Conservation (phyloP, 305 asterid species). For the Fraxinus sp. region DNA sequence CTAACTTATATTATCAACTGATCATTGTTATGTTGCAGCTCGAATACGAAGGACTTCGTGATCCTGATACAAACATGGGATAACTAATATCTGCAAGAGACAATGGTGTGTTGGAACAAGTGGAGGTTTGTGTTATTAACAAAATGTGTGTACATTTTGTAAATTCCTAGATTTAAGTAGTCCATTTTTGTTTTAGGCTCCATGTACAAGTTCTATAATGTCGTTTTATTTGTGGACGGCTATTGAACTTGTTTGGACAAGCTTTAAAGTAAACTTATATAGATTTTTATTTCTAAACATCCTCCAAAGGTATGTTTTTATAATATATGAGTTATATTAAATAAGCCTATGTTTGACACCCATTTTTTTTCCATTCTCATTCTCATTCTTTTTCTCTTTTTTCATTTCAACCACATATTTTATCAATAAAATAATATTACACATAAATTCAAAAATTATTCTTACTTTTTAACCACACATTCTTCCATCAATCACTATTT, state of each 20-base stretch:
- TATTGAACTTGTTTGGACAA: neutral
- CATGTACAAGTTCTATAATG: conserved; percentile 3
- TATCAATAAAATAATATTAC: no score
- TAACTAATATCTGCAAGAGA: conserved; percentile 13
- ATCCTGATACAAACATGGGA: conserved; percentile 52
- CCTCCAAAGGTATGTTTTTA: neutral
- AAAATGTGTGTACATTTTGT: conserved; percentile 29
- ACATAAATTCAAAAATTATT: no score
- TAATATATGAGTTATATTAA: neutral
- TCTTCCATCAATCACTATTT: no score
- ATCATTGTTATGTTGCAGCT: conserved; percentile 39
- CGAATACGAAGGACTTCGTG: conserved; percentile 48
- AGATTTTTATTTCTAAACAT: neutral
- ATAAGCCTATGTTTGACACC: neutral
- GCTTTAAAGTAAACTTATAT: neutral
- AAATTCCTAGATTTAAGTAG: conserved; percentile 22
- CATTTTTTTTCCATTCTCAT: no score
- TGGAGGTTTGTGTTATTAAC: neutral
- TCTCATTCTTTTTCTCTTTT: no score
- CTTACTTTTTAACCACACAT: no score
- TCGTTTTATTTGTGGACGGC: neutral
- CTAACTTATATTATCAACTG: conserved; percentile 3
- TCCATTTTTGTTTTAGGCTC: conserved; percentile 11
- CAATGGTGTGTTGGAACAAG: neutral
- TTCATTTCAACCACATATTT: no score